These are phyloP conservation scores for cucumber (Cucumis sativus) DNA, from an alignment of 306 rosid genomes.

Conservation along the genomic window DNA sequence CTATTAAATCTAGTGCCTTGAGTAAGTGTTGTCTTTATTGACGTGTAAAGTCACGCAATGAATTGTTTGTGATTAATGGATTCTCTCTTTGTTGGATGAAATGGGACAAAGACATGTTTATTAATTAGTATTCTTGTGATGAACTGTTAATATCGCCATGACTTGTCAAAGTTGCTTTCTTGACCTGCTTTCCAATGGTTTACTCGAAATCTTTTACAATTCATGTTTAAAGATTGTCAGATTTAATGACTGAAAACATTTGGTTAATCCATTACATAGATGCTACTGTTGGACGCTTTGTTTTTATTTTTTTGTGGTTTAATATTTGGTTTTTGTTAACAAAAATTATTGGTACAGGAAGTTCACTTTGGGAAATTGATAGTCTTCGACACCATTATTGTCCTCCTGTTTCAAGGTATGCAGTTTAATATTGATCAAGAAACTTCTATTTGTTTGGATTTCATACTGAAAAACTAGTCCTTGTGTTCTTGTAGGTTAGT, in stretches of 20 bases:
- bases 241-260: background rate
- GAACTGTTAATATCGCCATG: background rate
- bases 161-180: background rate
- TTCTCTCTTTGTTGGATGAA: background rate
- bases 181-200: background rate
- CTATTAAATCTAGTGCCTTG: conserved; percentile 63
- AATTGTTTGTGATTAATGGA: background rate
- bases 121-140: background rate
- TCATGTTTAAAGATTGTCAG: background rate
- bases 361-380: conserved; percentile 96
- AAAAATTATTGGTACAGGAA: conserved; percentile 43
- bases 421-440: background rate
- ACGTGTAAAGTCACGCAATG: background rate
- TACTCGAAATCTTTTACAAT: background rate
- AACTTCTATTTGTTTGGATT: background rate
- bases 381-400: conserved; percentile 71
- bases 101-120: background rate
- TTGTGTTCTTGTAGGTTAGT: conserved; percentile 38
- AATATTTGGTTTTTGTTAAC: conserved; percentile 10
- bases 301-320: background rate
- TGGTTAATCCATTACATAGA: background rate
- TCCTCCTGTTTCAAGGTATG: conserved; percentile 81
- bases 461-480: background rate
- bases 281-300: background rate
- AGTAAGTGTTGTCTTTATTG: conserved; percentile 36